Conservation (phyloP, 106 monocot species). For the Xerophyta viscosa region DNA sequence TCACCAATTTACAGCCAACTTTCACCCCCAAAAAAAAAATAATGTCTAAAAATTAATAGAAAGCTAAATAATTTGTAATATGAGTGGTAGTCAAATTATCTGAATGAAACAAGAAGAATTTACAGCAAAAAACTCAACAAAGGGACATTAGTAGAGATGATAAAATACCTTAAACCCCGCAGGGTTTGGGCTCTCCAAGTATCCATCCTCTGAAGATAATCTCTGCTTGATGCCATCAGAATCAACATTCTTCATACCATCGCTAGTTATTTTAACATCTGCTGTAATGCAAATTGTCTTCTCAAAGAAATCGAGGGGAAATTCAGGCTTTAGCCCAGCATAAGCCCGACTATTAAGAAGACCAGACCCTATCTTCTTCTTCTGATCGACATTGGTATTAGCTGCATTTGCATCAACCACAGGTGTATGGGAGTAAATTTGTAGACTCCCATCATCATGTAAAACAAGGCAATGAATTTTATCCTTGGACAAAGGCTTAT, state of each 20-base stretch:
- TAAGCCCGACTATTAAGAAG: constrained; percentile 70
- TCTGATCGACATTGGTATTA: constrained; percentile 40
- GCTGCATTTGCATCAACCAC: constrained; percentile 27
- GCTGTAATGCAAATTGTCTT: constrained; percentile 83
- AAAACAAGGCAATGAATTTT: constrained; percentile 75
- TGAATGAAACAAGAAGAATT: too few relatives aligned
- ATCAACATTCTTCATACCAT: constrained; percentile 66
- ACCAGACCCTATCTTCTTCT: constrained; percentile 72
- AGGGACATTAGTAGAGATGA: too few relatives aligned
- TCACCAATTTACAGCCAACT: too few relatives aligned
- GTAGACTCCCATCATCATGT: constrained; percentile 93
- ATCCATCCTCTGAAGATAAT: constrained; percentile 90
- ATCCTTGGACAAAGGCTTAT: constrained; percentile 93
- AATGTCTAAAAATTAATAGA: too few relatives aligned
- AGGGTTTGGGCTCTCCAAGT: constrained; percentile 68
- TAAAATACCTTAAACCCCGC: constrained; percentile 80
- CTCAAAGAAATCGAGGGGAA: constrained; percentile 98
- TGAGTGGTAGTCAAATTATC: too few relatives aligned
- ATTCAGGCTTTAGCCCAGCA: constrained; percentile 64
- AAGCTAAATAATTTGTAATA: too few relatives aligned
- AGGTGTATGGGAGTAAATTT: constrained; percentile 64
- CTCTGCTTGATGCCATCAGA: constrained; percentile 84
- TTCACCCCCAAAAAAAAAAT: too few relatives aligned
- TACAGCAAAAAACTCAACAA: too few relatives aligned
- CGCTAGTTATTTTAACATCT: constrained; percentile 71